Base-by-base conservation (phyloP, 139 green algal species). In the Volvox reticuliferus region DNA sequence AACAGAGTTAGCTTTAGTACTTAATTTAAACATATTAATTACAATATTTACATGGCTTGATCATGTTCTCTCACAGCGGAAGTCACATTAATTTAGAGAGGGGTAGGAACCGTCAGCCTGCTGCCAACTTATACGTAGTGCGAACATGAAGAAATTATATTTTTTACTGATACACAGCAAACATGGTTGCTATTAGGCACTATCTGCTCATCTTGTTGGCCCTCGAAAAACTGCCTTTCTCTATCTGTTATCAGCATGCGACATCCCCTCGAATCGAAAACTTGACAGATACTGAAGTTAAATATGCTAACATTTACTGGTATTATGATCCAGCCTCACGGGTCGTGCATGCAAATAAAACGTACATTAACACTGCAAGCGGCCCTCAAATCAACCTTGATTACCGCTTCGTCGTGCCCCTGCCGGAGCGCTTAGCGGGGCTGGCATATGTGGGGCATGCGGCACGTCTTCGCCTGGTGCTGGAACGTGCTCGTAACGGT, bases 231-330 rank as follows among this genome's bases (percentile, higher is more conserved):
- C 65, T 28, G 21, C 65, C 21, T 3, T 5, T 73, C 24, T 24
- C 24, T 24, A 24, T 73, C 12, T 73, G 65, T 28, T 73, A 73
- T 73, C 21, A 24, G 65, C 65, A 73, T 28, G 65, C 65, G 65
- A 73, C 65, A 30, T 33, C 71, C 21, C 71, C 71, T 1, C 71
- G 71, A n/a, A n/a, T 79, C 21, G 71, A 79, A 20, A 79, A 79
- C 28, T 30, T 79, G 26, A 79, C 71, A 18, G 71, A 79, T 36
- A 35, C 9, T n/a, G 79, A 86, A 71, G 13, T 86, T 9, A 44
- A 86, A 28, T 86, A 86, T 73, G 79, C 79, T 17, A 71, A 86
- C 1, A 71, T 86, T 26, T 86, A 86, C 22, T 86, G 79, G 79
- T 28, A 71, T 9, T 84, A 84, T 44, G 63, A 67, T 17, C 21